A percentile compares a stretch with the other conserved stretches of the same genome.
Evolutionary conservation across 2,329 filamentous ascomycete species (phyloP).

Genomic region (Corniculantispora saksenae): DNA sequence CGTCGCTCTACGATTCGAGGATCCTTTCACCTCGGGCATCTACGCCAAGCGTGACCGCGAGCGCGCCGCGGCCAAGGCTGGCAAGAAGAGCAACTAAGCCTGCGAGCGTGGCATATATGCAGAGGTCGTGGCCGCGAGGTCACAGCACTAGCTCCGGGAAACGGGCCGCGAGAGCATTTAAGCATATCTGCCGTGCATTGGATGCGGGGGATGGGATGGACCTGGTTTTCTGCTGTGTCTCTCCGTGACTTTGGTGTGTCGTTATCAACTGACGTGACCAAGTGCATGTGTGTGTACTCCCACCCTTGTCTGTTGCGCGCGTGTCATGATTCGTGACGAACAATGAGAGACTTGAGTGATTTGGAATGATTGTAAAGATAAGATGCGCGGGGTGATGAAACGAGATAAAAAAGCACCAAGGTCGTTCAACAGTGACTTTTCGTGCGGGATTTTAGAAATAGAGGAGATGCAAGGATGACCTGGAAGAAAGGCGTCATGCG

Average conservation of each 20-base stretch:
- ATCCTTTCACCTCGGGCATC: conserved; percentile 91
- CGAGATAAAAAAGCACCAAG: not conserved
- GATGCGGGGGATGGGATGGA: not conserved
- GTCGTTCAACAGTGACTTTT: conserved; percentile 18
- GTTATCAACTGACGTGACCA: conserved; percentile 18
- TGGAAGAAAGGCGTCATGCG: not conserved
- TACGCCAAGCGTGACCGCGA: conserved; percentile 80
- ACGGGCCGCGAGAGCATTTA: not conserved
- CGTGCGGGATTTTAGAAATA: not conserved
- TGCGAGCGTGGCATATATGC: not conserved
- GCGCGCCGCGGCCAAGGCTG: conserved; percentile 46
- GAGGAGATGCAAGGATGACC: not conserved
- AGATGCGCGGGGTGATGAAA: not conserved
- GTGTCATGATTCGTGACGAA: conserved; percentile 13
- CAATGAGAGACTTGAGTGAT: not conserved
- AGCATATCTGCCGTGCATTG: not conserved
- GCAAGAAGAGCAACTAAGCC: conserved; percentile 53
- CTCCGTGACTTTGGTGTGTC: conserved; percentile 12
- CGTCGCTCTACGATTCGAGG: conserved; percentile 82
- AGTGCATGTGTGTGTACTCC: conserved; percentile 6
- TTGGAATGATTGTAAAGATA: not conserved
- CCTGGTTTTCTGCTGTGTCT: not conserved
- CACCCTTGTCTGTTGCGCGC: not conserved
- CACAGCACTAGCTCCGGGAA: too few species aligned
- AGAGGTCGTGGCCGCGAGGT: too few species aligned